Conservation (phyloP, 768 basidiomycete genomes). For the Ephemerocybe angulata region DNA sequence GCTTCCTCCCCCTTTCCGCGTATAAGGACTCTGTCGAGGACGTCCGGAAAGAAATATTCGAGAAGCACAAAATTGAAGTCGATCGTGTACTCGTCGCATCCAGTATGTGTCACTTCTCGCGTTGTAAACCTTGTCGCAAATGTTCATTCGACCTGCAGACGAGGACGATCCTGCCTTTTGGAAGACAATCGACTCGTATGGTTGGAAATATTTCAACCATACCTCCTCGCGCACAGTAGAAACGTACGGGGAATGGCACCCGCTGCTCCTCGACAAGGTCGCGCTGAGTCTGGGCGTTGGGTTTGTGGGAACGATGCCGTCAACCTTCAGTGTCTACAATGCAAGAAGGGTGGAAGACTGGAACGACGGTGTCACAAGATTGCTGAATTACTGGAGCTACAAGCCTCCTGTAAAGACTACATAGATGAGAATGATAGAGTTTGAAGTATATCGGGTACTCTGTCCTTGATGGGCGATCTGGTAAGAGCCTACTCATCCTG, state of each 20-base stretch:
- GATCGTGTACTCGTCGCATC: background rate
- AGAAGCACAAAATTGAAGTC: background rate
- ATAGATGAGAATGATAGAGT: background rate
- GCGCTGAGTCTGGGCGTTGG: background rate
- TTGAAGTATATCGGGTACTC: background rate
- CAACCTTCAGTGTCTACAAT: background rate
- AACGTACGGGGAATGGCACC: background rate
- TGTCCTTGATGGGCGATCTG: no score
- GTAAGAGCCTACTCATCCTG: no score
- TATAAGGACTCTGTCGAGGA: background rate
- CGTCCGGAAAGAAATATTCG: background rate
- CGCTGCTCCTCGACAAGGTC: background rate
- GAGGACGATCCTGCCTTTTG: background rate
- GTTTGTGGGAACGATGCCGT: background rate
- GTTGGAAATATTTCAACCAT: background rate
- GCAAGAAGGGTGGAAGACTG: conserved; percentile 3
- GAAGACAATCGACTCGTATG: background rate
- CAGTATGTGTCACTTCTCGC: background rate
- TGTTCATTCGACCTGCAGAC: background rate
- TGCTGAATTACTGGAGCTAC: background rate
- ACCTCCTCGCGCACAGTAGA: background rate
- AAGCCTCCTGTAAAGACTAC: no score
- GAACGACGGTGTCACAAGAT: background rate
- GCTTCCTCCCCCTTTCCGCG: background rate
- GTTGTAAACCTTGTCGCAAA: background rate